phyloP scores from a whole-genome alignment of 768 basidiomycete species.

The Mrakia frigida region DNA sequence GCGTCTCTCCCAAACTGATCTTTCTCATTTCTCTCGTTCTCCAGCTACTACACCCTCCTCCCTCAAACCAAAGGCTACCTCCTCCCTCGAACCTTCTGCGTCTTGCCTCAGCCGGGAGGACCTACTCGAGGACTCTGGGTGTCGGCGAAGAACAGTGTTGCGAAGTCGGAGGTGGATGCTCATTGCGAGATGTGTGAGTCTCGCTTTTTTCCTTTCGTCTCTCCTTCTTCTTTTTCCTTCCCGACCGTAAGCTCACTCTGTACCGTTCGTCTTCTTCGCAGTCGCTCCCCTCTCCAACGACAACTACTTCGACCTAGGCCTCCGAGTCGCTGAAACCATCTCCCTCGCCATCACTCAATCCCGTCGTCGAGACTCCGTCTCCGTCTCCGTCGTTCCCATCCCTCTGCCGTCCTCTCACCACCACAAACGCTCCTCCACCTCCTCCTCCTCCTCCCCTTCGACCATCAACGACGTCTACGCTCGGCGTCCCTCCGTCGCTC shows the following conservation, averaged over 20 bases:
- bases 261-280: not conserved
- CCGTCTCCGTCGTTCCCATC: not conserved
- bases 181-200: slow-evolving; percentile 74
- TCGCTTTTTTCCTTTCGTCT: not conserved
- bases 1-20: not conserved
- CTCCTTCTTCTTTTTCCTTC: not conserved
- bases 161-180: slow-evolving; percentile 70
- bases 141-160: slow-evolving; percentile 61
- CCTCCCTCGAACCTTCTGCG: slow-evolving; percentile 66
- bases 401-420: not conserved
- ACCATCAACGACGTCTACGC: not conserved
- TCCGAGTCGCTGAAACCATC: slow-evolving; percentile 28
- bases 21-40: no score
- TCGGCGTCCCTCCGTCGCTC: slow-evolving; percentile 7
- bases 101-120: slow-evolving; percentile 58
- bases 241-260: no score
- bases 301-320: slow-evolving; percentile 33
- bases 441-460: not conserved
- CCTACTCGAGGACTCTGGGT: slow-evolving; percentile 53
- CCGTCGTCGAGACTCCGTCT: not conserved
- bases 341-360: slow-evolving; percentile 26
- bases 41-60: slow-evolving; percentile 72
- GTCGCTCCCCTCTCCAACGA: slow-evolving; percentile 32
- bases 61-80: slow-evolving; percentile 63
- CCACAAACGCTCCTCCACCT: not conserved